Evolutionary conservation across 2,329 filamentous ascomycete species (phyloP).

Genomic region (Exophiala oligosperma): DNA sequence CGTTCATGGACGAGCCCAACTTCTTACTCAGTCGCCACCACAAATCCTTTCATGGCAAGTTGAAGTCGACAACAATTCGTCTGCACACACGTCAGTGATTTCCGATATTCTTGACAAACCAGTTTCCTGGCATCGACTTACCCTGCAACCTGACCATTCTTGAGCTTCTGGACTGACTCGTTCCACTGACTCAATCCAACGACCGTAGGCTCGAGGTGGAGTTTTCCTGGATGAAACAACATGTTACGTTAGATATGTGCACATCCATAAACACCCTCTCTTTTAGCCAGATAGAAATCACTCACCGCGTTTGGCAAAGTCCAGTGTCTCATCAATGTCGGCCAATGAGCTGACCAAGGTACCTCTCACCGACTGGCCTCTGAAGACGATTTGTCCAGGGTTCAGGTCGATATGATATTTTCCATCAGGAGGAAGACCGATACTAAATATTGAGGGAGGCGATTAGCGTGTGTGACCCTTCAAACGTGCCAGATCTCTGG

Average conservation of each 20-base stretch:
- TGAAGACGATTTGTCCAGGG: conserved; percentile 20
- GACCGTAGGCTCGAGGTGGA: conserved; percentile 26
- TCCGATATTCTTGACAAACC: neutral
- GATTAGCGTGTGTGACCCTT: too few species aligned
- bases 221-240: conserved; percentile 17
- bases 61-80: conserved; percentile 30
- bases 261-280: neutral
- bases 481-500: neutral
- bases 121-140: conserved; percentile 8
- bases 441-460: conserved; percentile 20
- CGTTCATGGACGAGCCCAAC: too few species aligned
- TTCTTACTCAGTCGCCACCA: too few species aligned
- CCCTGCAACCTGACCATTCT: conserved; percentile 30
- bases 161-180: conserved; percentile 28
- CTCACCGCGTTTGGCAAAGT: conserved; percentile 25
- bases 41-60: conserved; percentile 16
- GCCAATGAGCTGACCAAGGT: conserved; percentile 20
- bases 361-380: conserved; percentile 23
- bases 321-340: conserved; percentile 25
- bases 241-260: too few species aligned
- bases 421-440: conserved; percentile 39
- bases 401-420: conserved; percentile 25
- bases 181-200: conserved; percentile 29
- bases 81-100: conserved; percentile 15
- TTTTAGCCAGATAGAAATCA: neutral